Conservation (phyloP, 345 rosid genomes). For the thale cress (Arabidopsis thaliana) region TAIR10.1 NC_003071.7:5598001-5598500, state of each 20-base stretch:
- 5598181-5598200: constrained; percentile 30
- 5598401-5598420: too few species aligned
- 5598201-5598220: constrained; percentile 22
- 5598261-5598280: constrained; percentile 32
- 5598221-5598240: constrained; percentile 33
- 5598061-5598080: constrained; percentile 4
- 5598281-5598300: constrained; percentile 33
- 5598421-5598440: too few species aligned
- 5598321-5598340: neutral
- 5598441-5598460: too few species aligned
- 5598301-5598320: constrained; percentile 18
- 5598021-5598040: constrained; percentile 48
- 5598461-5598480: too few species aligned
- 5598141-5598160: constrained; percentile 41
- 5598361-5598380: neutral
- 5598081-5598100: constrained; percentile 16
- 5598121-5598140: constrained; percentile 25
- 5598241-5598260: constrained; percentile 37
- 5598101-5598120: constrained; percentile 13
- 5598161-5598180: constrained; percentile 32
- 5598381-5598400: too few species aligned
- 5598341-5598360: neutral
- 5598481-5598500: too few species aligned
- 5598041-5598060: neutral
- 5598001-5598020: constrained; percentile 68